These are phyloP conservation scores for Elaeagnus macrophylla DNA, from an alignment of 306 rosid genomes.

Conservation along the genomic window DNA sequence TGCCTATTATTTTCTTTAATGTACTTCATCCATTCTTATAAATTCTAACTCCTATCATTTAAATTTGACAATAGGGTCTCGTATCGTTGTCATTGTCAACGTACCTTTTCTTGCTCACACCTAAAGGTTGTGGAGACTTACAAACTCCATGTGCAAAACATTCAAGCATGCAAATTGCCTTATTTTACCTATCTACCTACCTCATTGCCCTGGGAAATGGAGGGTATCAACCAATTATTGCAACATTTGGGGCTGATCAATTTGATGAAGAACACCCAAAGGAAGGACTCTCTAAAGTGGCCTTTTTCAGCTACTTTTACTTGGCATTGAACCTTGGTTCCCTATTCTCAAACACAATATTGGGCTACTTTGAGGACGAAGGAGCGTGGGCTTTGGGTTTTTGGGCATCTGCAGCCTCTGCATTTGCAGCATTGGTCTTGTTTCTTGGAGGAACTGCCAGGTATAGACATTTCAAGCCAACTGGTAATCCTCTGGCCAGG, in stretches of 20 bases:
- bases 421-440: slow-evolving; percentile 70
- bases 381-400: slow-evolving; percentile 93
- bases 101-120: slow-evolving; percentile 65
- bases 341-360: slow-evolving; percentile 89
- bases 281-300: slow-evolving; percentile 70
- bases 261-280: slow-evolving; percentile 69
- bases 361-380: slow-evolving; percentile 77
- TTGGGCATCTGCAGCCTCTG: slow-evolving; percentile 78
- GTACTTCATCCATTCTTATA: too few species aligned
- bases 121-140: slow-evolving; percentile 74
- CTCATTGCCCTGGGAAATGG: slow-evolving; percentile 90
- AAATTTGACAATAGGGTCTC: slow-evolving; percentile 49
- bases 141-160: slow-evolving; percentile 50
- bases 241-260: slow-evolving; percentile 96
- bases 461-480: slow-evolving; percentile 86
- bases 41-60: too few species aligned
- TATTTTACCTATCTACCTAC: slow-evolving; percentile 86
- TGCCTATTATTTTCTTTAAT: not conserved
- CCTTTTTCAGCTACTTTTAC: slow-evolving; percentile 97
- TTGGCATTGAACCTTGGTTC: slow-evolving; percentile 87
- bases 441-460: slow-evolving; percentile 72
- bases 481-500: slow-evolving; percentile 85
- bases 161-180: slow-evolving; percentile 46
- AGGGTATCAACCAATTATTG: slow-evolving; percentile 91
- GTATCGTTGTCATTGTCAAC: slow-evolving; percentile 63